Conservation (phyloP, 495 filamentous ascomycete species). For the Penicillium chermesinum region DNA sequence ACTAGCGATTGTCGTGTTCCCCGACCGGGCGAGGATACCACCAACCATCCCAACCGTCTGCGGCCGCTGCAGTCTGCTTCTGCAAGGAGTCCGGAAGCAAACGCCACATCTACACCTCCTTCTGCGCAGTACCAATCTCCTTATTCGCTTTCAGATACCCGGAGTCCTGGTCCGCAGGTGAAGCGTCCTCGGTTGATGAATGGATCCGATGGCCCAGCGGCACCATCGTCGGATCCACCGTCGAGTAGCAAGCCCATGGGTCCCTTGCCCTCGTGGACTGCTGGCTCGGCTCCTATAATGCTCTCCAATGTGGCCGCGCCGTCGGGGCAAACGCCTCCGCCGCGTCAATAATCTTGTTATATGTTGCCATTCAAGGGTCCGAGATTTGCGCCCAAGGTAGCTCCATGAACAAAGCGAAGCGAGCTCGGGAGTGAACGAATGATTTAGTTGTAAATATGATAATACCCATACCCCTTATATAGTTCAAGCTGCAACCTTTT, state of each 20-base stretch:
- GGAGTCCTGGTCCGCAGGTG: conserved; percentile 25
- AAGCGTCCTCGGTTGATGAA: conserved; percentile 45
- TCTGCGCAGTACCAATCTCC: conserved; percentile 32
- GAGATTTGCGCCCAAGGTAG: no score
- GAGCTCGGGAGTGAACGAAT: no score
- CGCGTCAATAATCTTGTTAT: neutral
- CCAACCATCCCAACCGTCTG: conserved; percentile 21
- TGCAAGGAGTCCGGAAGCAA: conserved; percentile 30
- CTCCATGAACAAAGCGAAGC: no score
- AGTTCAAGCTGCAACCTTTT: neutral
- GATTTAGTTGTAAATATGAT: no score
- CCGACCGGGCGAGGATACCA: conserved; percentile 26
- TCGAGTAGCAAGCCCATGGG: conserved; percentile 12
- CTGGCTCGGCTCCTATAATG: conserved; percentile 5
- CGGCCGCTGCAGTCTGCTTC: conserved; percentile 25
- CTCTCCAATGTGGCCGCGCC: conserved; percentile 24
- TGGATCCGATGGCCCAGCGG: conserved; percentile 24
- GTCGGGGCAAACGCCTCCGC: conserved; percentile 24
- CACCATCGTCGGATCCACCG: conserved; percentile 10
- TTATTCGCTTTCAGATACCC: conserved; percentile 28
- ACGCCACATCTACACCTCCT: conserved; percentile 23
- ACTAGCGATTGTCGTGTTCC: conserved; percentile 18
- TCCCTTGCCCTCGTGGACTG: conserved; percentile 12
- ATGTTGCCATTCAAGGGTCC: no score
- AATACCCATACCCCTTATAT: neutral